Evolutionary conservation across 306 rosid genomes (phyloP).

Genomic region (Acmispon strigosus): DNA sequence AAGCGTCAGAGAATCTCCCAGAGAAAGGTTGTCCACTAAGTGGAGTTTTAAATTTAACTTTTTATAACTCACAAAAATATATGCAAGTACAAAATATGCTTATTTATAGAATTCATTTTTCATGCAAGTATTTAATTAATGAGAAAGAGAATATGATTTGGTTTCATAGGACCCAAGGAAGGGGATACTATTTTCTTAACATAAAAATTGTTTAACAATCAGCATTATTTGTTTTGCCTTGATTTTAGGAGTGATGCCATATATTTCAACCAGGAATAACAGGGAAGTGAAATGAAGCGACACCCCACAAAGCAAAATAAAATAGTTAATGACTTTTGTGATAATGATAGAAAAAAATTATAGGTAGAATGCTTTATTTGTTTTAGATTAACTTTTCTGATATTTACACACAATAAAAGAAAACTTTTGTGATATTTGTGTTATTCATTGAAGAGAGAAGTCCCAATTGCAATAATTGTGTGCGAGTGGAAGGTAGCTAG

Average conservation of each 20-base stretch:
- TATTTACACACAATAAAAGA: too few relatives aligned
- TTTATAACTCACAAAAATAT: too few relatives aligned
- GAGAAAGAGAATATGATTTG: too few relatives aligned
- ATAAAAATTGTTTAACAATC: not conserved
- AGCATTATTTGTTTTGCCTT: not conserved
- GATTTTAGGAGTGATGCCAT: not conserved
- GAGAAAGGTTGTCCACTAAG: too few relatives aligned
- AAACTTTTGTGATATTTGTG: not conserved
- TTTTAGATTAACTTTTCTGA: not conserved
- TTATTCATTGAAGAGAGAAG: not conserved
- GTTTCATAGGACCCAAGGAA: too few relatives aligned
- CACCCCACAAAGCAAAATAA: not conserved
- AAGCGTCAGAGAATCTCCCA: too few relatives aligned
- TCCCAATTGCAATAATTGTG: not conserved
- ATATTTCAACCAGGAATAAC: not conserved
- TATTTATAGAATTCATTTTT: too few relatives aligned
- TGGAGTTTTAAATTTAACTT: too few relatives aligned
- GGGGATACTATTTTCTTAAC: too few relatives aligned
- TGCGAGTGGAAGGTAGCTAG: not conserved
- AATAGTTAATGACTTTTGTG: not conserved
- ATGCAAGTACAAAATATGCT: too few relatives aligned
- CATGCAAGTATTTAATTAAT: too few relatives aligned
- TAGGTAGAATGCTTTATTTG: not conserved
- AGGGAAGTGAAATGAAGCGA: not conserved
- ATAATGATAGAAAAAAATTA: not conserved